Evolutionary conservation across 2,329 filamentous ascomycete genomes (phyloP).

Genomic region (Orbilia brochopaga): DNA sequence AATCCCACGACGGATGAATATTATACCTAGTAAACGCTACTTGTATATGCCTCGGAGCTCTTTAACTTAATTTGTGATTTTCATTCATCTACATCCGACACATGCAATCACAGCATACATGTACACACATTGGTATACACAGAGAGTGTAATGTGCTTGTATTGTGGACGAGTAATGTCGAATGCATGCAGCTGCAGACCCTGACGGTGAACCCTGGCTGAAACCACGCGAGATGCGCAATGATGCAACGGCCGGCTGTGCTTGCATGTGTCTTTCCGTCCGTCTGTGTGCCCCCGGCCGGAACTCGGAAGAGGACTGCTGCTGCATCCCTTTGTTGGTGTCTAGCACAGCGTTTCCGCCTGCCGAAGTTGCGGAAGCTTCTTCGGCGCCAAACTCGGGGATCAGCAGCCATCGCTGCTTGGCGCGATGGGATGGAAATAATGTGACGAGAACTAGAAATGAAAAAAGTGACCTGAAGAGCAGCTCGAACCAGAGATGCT

Average conservation of each 20-base stretch:
- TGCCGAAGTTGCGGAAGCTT: background rate
- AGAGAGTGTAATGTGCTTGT: no score
- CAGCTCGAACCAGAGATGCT: no score
- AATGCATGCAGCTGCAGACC: background rate
- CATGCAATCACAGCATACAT: no score
- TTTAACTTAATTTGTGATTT: no score
- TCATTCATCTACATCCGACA: no score
- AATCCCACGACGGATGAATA: no score
- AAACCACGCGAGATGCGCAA: constrained; percentile 5
- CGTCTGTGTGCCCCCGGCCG: background rate
- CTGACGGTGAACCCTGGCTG: background rate
- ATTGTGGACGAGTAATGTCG: no score
- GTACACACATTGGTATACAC: no score
- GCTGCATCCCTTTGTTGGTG: background rate
- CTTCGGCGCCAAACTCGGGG: constrained; percentile 46
- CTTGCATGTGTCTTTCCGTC: background rate
- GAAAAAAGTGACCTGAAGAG: no score
- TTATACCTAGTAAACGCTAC: no score
- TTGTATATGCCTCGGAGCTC: no score
- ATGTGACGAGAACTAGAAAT: no score
- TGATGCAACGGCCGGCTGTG: constrained; percentile 1
- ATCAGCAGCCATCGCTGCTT: constrained; percentile 18
- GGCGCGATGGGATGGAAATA: background rate
- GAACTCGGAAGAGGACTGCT: background rate
- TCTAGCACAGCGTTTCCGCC: background rate